Conservation (phyloP, 1,284 basidiomycete genomes). For the Moniliella sp. region DNA sequence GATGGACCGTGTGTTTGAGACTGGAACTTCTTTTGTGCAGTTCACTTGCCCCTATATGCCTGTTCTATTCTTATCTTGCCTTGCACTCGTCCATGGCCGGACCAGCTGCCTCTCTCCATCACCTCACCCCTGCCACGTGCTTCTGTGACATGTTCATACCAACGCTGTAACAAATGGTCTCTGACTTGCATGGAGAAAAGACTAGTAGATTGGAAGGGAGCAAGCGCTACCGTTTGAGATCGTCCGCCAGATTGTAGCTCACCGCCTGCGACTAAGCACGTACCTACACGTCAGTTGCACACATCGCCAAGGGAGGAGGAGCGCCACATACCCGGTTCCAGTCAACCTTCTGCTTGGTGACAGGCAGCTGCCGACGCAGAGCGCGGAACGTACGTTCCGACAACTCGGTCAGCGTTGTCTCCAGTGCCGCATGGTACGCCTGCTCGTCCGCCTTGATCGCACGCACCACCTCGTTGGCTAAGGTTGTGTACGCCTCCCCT, state of each 20-base stretch:
- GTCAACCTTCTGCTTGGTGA: conserved; percentile 30
- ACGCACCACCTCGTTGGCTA: conserved; percentile 7
- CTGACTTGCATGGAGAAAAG: no score
- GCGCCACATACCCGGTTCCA: conserved; percentile 24
- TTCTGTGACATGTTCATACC: no score
- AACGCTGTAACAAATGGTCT: no score
- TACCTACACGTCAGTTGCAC: neutral
- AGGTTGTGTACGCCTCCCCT: neutral
- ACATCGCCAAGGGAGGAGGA: neutral
- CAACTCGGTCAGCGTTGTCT: conserved; percentile 10
- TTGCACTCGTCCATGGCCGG: no score
- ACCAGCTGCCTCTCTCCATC: no score
- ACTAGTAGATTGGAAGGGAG: no score
- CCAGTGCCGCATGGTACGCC: conserved; percentile 13
- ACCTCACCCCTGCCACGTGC: no score
- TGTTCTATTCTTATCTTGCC: no score
- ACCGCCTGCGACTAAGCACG: neutral
- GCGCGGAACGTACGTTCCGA: conserved; percentile 24
- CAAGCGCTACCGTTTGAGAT: no score
- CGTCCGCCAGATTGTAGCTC: conserved; percentile 1
- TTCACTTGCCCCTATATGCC: no score
- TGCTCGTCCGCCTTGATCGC: conserved; percentile 16
- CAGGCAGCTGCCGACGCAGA: conserved; percentile 20
- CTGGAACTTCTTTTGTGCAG: no score
- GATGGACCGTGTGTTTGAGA: no score